Conservation (phyloP, 208 protist species). For the Leishmania arabica region DNA sequence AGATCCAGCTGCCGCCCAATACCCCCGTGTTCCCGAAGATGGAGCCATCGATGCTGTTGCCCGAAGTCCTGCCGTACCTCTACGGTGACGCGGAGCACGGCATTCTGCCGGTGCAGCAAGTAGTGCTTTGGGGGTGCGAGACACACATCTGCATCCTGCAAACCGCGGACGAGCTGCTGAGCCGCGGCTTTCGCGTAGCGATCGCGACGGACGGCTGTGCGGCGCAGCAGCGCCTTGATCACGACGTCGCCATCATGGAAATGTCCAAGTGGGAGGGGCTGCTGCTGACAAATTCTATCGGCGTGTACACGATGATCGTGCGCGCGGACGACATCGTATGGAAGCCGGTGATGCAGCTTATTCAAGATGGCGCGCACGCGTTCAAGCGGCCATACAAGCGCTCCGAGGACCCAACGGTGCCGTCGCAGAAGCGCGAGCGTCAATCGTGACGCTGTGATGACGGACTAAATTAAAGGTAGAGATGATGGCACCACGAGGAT, state of each 20-base stretch:
- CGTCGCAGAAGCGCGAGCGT: slow-evolving; percentile 6
- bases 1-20: slow-evolving; percentile 52
- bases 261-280: slow-evolving; percentile 50
- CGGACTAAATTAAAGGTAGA: neutral
- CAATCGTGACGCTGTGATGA: neutral
- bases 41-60: slow-evolving; percentile 62
- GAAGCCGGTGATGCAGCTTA: slow-evolving; percentile 19
- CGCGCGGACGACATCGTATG: slow-evolving; percentile 19
- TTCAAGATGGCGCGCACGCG: slow-evolving; percentile 8
- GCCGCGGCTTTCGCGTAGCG: slow-evolving; percentile 51
- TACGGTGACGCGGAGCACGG: slow-evolving; percentile 31
- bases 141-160: slow-evolving; percentile 79
- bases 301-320: slow-evolving; percentile 32
- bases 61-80: slow-evolving; percentile 50
- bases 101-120: slow-evolving; percentile 63
- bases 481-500: neutral
- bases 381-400: slow-evolving; percentile 24
- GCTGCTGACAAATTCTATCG: slow-evolving; percentile 28
- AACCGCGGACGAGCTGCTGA: slow-evolving; percentile 62
- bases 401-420: slow-evolving; percentile 12
- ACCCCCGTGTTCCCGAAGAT: slow-evolving; percentile 60
- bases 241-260: slow-evolving; percentile 41
- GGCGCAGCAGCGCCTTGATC: slow-evolving; percentile 45
- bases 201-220: slow-evolving; percentile 52
- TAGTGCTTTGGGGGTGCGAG: slow-evolving; percentile 75